phyloP scores from a whole-genome alignment of 2,329 filamentous ascomycete genomes.

The Diaporthe capsici region DNA sequence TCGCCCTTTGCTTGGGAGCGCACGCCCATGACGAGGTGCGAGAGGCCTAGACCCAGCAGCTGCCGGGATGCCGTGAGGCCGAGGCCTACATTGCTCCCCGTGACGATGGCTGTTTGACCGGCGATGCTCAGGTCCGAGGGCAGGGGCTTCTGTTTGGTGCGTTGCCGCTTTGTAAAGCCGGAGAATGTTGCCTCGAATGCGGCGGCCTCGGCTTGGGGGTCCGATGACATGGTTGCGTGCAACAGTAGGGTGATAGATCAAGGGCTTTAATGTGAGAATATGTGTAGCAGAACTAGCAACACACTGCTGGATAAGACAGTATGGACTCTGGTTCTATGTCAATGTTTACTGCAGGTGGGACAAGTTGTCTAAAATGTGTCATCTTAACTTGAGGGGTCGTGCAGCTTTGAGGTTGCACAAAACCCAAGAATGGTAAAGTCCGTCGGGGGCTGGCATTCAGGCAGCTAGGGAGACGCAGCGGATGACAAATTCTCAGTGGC shows the following conservation, averaged over 20 bases:
- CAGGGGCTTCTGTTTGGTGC: background rate
- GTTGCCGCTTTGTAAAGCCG: background rate
- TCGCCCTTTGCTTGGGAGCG: constrained; percentile 51
- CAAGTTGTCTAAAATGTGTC: background rate
- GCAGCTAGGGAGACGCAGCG: background rate
- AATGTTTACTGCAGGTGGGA: background rate
- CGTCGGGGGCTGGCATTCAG: background rate
- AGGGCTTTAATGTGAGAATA: too few species aligned
- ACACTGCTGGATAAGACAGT: background rate
- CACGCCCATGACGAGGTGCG: constrained; percentile 58
- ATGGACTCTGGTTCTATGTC: background rate
- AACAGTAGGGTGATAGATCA: background rate
- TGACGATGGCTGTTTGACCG: constrained; percentile 54
- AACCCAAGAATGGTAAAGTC: background rate
- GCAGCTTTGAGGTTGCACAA: background rate
- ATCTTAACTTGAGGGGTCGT: background rate
- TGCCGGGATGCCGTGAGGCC: constrained; percentile 57
- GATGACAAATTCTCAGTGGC: background rate
- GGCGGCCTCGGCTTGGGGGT: background rate
- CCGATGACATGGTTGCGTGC: background rate
- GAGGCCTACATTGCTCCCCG: constrained; percentile 60
- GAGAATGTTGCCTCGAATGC: constrained; percentile 1
- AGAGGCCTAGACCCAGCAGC: constrained; percentile 52
- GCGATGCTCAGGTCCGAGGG: background rate
- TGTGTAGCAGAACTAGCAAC: background rate